A percentile compares a stretch with the other conserved stretches of the same genome.
phyloP scores from a whole-genome alignment of 305 asterid species.

The Nicotiana rustica region DNA sequence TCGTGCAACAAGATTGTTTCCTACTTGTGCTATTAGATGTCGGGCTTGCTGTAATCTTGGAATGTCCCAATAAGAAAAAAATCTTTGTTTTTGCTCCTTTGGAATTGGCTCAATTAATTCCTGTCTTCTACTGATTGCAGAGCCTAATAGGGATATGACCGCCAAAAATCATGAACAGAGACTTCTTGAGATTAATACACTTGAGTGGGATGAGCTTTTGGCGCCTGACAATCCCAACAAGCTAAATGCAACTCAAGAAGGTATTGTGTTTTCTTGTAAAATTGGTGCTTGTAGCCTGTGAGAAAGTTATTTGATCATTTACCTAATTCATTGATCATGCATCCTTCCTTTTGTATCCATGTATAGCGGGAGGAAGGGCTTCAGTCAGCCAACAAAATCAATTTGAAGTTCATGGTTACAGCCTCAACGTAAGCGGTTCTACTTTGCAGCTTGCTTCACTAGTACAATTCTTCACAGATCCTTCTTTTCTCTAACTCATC shows the following conservation, averaged over 20 bases:
- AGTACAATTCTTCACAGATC: background rate
- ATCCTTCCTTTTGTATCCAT: constrained; percentile 18
- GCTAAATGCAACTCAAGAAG: constrained; percentile 61
- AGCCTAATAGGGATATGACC: constrained; percentile 50
- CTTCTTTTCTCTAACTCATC: constrained; percentile 5
- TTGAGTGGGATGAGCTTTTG: constrained; percentile 99
- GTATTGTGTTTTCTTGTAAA: constrained; percentile 43
- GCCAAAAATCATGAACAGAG: constrained; percentile 70
- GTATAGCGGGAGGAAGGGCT: constrained; percentile 56
- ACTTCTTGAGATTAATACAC: constrained; percentile 90
- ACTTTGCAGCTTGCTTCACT: constrained; percentile 16
- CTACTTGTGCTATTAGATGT: constrained; percentile 17
- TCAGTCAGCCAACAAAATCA: constrained; percentile 53
- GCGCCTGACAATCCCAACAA: constrained; percentile 67
- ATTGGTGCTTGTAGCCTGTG: constrained; percentile 29
- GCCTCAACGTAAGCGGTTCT: constrained; percentile 58
- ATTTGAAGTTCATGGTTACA: constrained; percentile 37
- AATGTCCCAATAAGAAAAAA: constrained; percentile 8
- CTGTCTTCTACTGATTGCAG: constrained; percentile 55
- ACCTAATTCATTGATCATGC: constrained; percentile 13
- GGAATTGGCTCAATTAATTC: constrained; percentile 37
- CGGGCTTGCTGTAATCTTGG: background rate
- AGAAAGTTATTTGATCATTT: constrained; percentile 24
- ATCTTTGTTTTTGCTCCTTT: background rate
- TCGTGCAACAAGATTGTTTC: background rate